phyloP scores from a whole-genome alignment of 1,284 basidiomycete genomes.

The Marasmius sp. region DNA sequence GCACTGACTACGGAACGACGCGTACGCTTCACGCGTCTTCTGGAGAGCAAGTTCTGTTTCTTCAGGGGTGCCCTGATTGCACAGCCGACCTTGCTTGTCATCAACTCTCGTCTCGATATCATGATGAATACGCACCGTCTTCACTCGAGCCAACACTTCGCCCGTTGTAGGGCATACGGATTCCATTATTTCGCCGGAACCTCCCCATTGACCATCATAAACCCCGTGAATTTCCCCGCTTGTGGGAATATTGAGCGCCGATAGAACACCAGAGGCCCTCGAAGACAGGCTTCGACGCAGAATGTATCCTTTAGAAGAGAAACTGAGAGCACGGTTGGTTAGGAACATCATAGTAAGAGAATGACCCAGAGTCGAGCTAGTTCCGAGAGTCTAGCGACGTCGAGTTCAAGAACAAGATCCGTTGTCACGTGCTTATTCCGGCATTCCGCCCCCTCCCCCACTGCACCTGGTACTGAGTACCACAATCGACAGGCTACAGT shows the following conservation, averaged over 20 bases:
- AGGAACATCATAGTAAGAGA: conserved; percentile 7
- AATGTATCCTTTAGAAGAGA: not conserved
- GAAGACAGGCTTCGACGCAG: conserved; percentile 49
- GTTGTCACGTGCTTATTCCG: no score
- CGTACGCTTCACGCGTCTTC: conserved; percentile 71
- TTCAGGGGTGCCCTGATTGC: conserved; percentile 56
- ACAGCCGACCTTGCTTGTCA: not conserved
- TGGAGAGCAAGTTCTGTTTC: conserved; percentile 68
- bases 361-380: not conserved
- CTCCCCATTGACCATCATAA: conserved; percentile 77
- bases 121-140: conserved; percentile 45
- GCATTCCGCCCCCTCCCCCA: no score
- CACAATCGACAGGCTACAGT: no score
- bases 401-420: no score
- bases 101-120: conserved; percentile 4
- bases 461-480: no score
- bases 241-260: conserved; percentile 58
- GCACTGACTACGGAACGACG: conserved; percentile 55
- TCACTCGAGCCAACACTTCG: conserved; percentile 69
- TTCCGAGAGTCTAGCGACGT: not conserved
- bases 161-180: conserved; percentile 78
- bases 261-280: conserved; percentile 64
- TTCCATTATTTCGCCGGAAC: conserved; percentile 68
- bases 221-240: conserved; percentile 62
- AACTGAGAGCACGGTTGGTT: not conserved